Evolutionary conservation across 2,329 filamentous ascomycete species (phyloP), one percentile per base, ranked within the genome.

Genomic region (Aspergillus chevalieri): DNA sequence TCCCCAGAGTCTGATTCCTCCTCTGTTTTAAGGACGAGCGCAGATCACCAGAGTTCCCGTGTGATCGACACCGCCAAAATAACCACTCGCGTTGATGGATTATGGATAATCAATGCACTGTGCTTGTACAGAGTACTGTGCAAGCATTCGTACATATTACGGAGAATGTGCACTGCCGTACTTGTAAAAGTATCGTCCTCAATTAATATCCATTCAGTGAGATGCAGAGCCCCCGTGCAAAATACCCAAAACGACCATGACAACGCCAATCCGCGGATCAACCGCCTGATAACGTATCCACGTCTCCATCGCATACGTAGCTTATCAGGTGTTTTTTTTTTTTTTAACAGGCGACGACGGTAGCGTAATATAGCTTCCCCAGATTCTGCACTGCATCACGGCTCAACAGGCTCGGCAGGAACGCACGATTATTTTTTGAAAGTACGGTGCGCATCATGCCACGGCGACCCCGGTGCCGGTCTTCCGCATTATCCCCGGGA

Each of bases 21-120:
- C 26, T 28, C 26, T 17, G 34, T 38, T 38, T 38, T 8, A 38
- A 38, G 17, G 14, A 38, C n/a, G 14, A 38, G 17, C 17, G 45
- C 46, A 17, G 45, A 41, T 45, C 49, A 44, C 45, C 48, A 44
- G 34, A 47, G 51, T 53, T 60, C 58, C 58, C 58, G 58, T 52
- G 52, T 59, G 58, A 60, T 60, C 58, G 57, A 53, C 58, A 60
- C 43, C 15, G 38, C 38, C 38, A 41, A 41, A 41, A 41, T 17
- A 41, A 17, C 38, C 17, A 41, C 17, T 41, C 17, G 38, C 38
- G 15, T 28, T 22, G 5, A 41, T 19, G 38, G 22, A 14, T 41
- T 17, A 17, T 15, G n/a, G 4, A 17, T 28, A 38, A 38, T n/a
- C 34, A 38, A 17, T 7, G n/a, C 34, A 38, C n/a, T 8, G 14